These are phyloP conservation scores for Aschersonia sp. DNA, from an alignment of 2,329 filamentous ascomycete genomes.

Conservation along the genomic window DNA sequence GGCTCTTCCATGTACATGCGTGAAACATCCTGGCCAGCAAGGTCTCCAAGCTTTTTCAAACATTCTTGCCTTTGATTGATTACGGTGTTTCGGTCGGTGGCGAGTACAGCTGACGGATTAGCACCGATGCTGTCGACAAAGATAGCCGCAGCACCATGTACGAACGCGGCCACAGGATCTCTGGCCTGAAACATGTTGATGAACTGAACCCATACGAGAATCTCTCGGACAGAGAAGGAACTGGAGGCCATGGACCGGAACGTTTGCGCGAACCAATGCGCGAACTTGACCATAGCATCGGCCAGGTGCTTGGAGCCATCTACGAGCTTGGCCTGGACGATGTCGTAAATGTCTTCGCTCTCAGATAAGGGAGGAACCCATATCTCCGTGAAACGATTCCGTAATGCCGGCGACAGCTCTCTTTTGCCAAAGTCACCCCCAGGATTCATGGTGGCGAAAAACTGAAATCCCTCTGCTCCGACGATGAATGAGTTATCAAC, in stretches of 20 bases:
- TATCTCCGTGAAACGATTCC: slow-evolving; percentile 96
- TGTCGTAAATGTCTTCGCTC: slow-evolving; percentile 72
- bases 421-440: slow-evolving; percentile 97
- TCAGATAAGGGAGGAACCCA: slow-evolving; percentile 89
- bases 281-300: slow-evolving; percentile 65
- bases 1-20: slow-evolving; percentile 51
- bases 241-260: slow-evolving; percentile 65
- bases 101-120: slow-evolving; percentile 78
- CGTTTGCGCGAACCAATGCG: slow-evolving; percentile 77
- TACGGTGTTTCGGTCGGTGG: slow-evolving; percentile 55
- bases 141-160: slow-evolving; percentile 88
- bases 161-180: slow-evolving; percentile 30
- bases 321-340: slow-evolving; percentile 63
- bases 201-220: slow-evolving; percentile 87
- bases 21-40: slow-evolving; percentile 49
- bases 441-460: slow-evolving; percentile 97
- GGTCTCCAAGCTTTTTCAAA: slow-evolving; percentile 52
- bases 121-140: slow-evolving; percentile 92
- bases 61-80: slow-evolving; percentile 58
- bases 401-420: slow-evolving; percentile 83
- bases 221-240: slow-evolving; percentile 79
- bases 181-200: slow-evolving; percentile 51
- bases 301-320: slow-evolving; percentile 42
- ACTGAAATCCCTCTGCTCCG: slow-evolving; percentile 72
- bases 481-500: slow-evolving; percentile 66